Evolutionary conservation across 805 yeast species (phyloP), one percentile per base, ranked within the genome.

Genomic region (Ogataea sp.): DNA sequence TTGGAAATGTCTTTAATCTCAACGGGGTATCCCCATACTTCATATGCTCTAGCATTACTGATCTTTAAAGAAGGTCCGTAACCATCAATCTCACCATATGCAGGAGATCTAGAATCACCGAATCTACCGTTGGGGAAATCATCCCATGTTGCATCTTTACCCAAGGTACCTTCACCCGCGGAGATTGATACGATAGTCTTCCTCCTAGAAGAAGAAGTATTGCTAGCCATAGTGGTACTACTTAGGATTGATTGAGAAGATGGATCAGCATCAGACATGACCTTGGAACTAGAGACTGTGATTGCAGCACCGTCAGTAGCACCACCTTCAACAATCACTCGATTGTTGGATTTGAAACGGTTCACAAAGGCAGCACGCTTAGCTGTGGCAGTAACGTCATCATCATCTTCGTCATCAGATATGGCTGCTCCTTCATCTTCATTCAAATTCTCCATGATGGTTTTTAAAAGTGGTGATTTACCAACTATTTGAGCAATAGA

Each of bases 21-120:
- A 25, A 66, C 72, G 4, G 96, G 96, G 39, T 69, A 64, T 0
- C 95, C 96, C 96, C 97, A 89, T 16, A 78, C 66, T 39, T 74
- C 75, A 37, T 71, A 65, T 1, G 94, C 94, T 52, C 71, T 75
- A 28, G 73, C 68, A 11, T 78, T 71, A 7, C 81, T 73, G 4
- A 86, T 79, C 53, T 89, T 89, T 51, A 93, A 72, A 2, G 83
- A 76, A 0, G 97, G 96, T 2, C 97, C 97, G 58, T 90, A 93
- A 24, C 97, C 97, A 58, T 89, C 97, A 51, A 90, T 86, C 63
- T 90, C 97, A 67, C 97, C 98, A 61, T 84, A 90, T 1, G 97
- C 97, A 16, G 97, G 96, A 26, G 96, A 86, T 52, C 93, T 71
- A 0, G 96, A 84, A 62, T 88, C 95, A 64, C 97, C 95, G 59